These are phyloP conservation scores for Chaetomiaceae sp. DNA, from an alignment of 2,329 filamentous ascomycete species.

Conservation along the genomic window DNA sequence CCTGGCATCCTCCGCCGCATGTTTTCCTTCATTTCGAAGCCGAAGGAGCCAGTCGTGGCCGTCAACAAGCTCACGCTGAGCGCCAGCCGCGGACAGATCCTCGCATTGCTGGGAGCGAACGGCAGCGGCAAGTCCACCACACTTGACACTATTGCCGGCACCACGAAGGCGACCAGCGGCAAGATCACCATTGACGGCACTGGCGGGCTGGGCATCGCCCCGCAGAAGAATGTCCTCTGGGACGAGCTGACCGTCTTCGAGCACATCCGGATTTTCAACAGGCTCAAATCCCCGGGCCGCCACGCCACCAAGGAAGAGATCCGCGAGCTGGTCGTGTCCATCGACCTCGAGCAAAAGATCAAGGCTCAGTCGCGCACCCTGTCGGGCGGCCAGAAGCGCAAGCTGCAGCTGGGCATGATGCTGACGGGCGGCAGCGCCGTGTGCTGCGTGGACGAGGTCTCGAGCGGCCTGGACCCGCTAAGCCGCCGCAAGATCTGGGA, in stretches of 20 bases:
- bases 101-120: constrained; percentile 83
- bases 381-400: constrained; percentile 87
- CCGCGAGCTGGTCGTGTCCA: constrained; percentile 58
- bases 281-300: constrained; percentile 62
- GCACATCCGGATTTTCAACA: constrained; percentile 79
- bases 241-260: constrained; percentile 81
- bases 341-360: constrained; percentile 73
- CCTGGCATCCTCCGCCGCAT: constrained; percentile 58
- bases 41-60: constrained; percentile 67
- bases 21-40: constrained; percentile 43
- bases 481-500: constrained; percentile 91
- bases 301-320: constrained; percentile 57
- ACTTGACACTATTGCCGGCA: constrained; percentile 78
- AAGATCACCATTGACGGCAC: constrained; percentile 72
- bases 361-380: constrained; percentile 70
- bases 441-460: constrained; percentile 89
- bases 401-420: constrained; percentile 92
- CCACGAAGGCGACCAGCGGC: constrained; percentile 72
- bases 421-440: constrained; percentile 83
- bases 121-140: constrained; percentile 89
- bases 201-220: constrained; percentile 79
- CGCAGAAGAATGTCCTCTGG: constrained; percentile 94
- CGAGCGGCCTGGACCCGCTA: constrained; percentile 80
- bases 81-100: constrained; percentile 73
- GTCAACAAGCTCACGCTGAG: constrained; percentile 69